phyloP scores from a whole-genome alignment of 768 basidiomycete species.

The Russula griseocarnosa region DNA sequence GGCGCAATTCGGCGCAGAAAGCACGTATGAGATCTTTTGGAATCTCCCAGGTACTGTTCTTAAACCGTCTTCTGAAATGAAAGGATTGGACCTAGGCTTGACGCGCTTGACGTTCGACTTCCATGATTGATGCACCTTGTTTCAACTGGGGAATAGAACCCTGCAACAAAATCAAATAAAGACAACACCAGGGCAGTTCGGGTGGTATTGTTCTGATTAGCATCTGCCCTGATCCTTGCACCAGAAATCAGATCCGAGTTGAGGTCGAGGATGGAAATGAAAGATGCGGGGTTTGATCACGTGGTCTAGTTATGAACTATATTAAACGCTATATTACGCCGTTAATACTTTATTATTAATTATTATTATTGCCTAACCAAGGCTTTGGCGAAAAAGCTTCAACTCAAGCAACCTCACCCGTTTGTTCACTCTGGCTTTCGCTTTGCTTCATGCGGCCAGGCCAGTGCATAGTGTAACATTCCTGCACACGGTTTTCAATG shows the following conservation, averaged over 20 bases:
- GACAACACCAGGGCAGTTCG: not conserved
- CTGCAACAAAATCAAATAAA: not conserved
- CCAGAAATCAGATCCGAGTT: not conserved
- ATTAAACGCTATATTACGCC: too few species aligned
- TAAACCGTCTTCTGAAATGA: not conserved
- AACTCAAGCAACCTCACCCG: not conserved
- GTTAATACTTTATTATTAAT: not conserved
- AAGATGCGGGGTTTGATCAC: too few species aligned
- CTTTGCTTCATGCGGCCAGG: not conserved
- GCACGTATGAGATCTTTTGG: not conserved
- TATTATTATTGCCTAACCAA: not conserved
- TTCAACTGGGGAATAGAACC: not conserved
- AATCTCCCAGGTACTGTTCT: not conserved
- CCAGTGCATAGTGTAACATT: not conserved
- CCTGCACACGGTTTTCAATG: not conserved
- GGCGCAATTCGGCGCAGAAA: not conserved
- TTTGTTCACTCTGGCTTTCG: not conserved
- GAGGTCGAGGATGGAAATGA: too few species aligned
- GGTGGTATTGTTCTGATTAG: not conserved
- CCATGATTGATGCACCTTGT: not conserved
- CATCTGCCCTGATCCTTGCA: not conserved
- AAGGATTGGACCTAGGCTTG: not conserved
- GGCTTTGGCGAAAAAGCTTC: not conserved
- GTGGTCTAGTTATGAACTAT: not conserved
- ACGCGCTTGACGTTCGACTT: not conserved